Evolutionary conservation across 2,329 filamentous ascomycete species (phyloP).

Genomic region (Lachnellula hyalina): DNA sequence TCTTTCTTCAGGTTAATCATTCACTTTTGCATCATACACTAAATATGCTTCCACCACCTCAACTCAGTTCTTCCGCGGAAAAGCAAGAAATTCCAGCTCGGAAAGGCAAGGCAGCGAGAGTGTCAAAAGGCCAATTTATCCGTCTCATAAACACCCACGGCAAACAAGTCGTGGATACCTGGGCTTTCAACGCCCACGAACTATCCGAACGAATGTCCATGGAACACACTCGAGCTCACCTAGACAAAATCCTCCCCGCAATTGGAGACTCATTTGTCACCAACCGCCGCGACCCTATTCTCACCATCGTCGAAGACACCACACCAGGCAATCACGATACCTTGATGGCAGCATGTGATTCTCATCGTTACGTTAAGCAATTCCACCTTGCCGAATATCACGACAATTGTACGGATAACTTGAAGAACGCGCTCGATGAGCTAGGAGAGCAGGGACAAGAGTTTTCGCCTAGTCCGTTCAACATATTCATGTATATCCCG

Average conservation of each 20-base stretch:
- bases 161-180: conserved; percentile 12
- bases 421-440: conserved; percentile 1
- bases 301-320: conserved; percentile 20
- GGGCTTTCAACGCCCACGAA: conserved; percentile 14
- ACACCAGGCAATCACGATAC: conserved; percentile 20
- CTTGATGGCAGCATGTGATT: conserved; percentile 22
- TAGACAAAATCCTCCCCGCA: conserved; percentile 18
- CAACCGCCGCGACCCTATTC: conserved; percentile 17
- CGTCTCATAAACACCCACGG: no score
- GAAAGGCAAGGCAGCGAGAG: no score
- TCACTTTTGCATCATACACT: no score
- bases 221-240: conserved; percentile 20
- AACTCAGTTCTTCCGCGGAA: no score
- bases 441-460: conserved; percentile 2
- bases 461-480: conserved; percentile 8
- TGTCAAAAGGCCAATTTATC: no score
- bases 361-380: conserved; percentile 16
- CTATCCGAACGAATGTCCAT: conserved; percentile 17
- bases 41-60: no score
- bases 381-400: background rate
- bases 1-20: no score
- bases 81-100: no score
- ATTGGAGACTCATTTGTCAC: conserved; percentile 17
- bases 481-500: conserved; percentile 13
- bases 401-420: conserved; percentile 6